phyloP scores from a whole-genome alignment of 1,284 basidiomycete genomes.

The Sutorius eximius region DNA sequence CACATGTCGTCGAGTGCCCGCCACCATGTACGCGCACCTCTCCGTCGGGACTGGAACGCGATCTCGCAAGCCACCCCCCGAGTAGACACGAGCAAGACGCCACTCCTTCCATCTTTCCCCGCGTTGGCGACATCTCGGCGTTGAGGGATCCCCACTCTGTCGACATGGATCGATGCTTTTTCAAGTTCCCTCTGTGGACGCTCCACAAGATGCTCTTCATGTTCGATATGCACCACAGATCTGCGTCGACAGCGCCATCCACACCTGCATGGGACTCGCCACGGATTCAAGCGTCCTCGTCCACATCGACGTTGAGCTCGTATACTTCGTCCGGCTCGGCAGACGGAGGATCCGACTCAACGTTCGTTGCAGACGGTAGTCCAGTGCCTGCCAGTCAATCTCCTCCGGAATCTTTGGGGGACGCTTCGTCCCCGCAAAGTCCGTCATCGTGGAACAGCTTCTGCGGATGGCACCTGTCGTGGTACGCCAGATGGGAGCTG shows the following conservation, averaged over 20 bases:
- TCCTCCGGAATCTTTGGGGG: background rate
- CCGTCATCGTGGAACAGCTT: slow-evolving; percentile 11
- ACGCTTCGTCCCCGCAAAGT: background rate
- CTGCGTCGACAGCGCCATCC: background rate
- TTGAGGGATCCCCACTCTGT: slow-evolving; percentile 56
- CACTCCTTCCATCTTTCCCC: slow-evolving; percentile 52
- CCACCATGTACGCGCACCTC: slow-evolving; percentile 23
- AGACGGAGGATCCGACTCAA: slow-evolving; percentile 26
- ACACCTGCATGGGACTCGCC: background rate
- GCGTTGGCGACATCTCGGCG: slow-evolving; percentile 59
- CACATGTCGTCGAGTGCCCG: background rate
- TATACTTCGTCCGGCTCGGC: slow-evolving; percentile 17
- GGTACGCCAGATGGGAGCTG: slow-evolving; percentile 34
- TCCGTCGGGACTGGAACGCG: slow-evolving; percentile 32
- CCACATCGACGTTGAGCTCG: slow-evolving; percentile 26
- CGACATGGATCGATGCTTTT: slow-evolving; percentile 58
- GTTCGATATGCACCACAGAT: slow-evolving; percentile 48
- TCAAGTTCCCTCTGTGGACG: slow-evolving; percentile 58
- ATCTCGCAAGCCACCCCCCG: slow-evolving; percentile 15
- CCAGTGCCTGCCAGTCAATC: background rate
- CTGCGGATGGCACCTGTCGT: slow-evolving; percentile 27
- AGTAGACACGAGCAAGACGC: slow-evolving; percentile 21
- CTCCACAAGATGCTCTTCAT: slow-evolving; percentile 63
- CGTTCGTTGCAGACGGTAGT: slow-evolving; percentile 24
- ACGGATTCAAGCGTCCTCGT: slow-evolving; percentile 15